Evolutionary conservation across 148 eudicot species (phyloP).

Genomic region (Vaccinium corymbosum): DNA sequence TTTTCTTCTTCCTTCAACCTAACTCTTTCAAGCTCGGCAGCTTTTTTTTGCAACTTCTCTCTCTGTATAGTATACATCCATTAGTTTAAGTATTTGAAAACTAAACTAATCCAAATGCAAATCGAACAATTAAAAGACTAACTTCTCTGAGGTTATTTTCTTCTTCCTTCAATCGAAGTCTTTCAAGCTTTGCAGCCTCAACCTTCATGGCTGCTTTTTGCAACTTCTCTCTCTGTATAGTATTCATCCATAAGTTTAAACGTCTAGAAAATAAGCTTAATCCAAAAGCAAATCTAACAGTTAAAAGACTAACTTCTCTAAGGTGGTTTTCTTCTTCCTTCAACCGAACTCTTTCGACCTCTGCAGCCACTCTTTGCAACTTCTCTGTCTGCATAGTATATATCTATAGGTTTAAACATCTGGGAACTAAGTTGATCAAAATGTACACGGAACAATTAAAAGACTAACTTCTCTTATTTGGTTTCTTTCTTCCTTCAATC

Average conservation of each 20-base stretch:
- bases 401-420: not conserved
- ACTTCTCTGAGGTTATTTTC: too few species aligned
- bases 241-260: not conserved
- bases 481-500: too few species aligned
- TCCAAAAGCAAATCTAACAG: not conserved
- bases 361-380: too few species aligned
- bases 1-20: slow-evolving; percentile 37
- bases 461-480: slow-evolving; percentile 31
- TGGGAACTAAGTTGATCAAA: slow-evolving; percentile 5
- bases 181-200: slow-evolving; percentile 46
- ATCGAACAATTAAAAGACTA: too few species aligned
- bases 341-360: too few species aligned
- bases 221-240: slow-evolving; percentile 61
- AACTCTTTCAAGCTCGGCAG: slow-evolving; percentile 40
- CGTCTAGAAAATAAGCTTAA: too few species aligned
- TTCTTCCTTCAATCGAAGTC: not conserved
- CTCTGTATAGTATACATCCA: too few species aligned
- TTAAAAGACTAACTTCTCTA: slow-evolving; percentile 33
- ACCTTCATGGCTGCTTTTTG: slow-evolving; percentile 67
- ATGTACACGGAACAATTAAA: slow-evolving; percentile 7
- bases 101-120: too few species aligned
- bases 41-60: too few species aligned
- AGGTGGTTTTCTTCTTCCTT: too few species aligned
- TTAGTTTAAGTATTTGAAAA: too few species aligned
- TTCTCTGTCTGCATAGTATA: too few species aligned